A percentile compares a stretch with the other conserved stretches of the same genome.
phyloP scores from a whole-genome alignment of 2,329 filamentous ascomycete genomes.

The Sporothrix luriei region DNA sequence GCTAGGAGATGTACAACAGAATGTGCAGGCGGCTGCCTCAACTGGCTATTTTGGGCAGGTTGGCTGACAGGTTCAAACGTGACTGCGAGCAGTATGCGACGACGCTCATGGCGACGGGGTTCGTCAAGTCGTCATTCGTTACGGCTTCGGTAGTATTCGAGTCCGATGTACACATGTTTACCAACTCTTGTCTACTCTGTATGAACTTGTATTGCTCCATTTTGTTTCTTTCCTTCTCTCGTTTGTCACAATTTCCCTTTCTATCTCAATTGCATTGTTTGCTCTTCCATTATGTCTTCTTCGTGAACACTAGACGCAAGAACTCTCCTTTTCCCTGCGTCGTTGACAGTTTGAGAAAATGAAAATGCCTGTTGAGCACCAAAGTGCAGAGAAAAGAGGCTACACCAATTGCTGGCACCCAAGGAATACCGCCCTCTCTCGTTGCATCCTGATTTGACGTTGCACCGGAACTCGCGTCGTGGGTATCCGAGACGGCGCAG shows the following conservation, averaged over 20 bases:
- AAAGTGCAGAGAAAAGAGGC: background rate
- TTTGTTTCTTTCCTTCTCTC: no score
- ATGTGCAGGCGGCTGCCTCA: background rate
- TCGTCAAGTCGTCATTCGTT: background rate
- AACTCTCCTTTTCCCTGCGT: conserved; percentile 11
- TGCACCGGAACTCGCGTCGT: background rate
- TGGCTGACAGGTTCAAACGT: background rate
- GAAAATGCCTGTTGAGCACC: background rate
- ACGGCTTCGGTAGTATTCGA: background rate
- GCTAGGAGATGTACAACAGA: background rate
- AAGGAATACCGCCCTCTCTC: background rate
- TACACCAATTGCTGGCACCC: background rate
- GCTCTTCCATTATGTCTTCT: background rate
- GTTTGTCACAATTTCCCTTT: background rate
- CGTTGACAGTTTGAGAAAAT: background rate
- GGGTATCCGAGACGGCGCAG: background rate
- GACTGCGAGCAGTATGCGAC: background rate
- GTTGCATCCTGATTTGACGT: conserved; percentile 7
- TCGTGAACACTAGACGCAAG: background rate
- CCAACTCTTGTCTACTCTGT: background rate
- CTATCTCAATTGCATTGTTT: background rate
- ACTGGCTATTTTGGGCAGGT: conserved; percentile 1
- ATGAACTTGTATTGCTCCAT: background rate
- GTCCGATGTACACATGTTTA: background rate
- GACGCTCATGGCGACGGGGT: background rate